These are phyloP conservation scores for Aspergillus neotritici DNA, from an alignment of 2,329 filamentous ascomycete genomes.

Conservation along the genomic window DNA sequence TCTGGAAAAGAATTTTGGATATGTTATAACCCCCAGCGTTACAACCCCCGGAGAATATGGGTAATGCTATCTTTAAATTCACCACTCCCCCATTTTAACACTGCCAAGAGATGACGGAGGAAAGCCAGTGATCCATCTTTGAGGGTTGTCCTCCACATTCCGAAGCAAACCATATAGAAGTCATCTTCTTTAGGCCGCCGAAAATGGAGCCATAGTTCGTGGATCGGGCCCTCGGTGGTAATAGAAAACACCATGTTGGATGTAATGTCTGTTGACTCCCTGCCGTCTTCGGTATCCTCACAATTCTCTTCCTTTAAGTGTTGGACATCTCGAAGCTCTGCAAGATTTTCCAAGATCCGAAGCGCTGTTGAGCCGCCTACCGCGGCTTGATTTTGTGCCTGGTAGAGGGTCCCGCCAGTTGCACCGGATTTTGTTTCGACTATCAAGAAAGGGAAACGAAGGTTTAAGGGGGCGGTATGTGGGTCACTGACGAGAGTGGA, in stretches of 20 bases:
- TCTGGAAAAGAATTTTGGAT: no score
- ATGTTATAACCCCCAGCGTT: no score
- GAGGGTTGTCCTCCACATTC: constrained; percentile 6
- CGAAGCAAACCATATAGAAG: constrained; percentile 7
- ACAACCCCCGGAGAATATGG: no score
- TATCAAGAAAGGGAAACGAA: constrained; percentile 8
- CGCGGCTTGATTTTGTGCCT: constrained; percentile 6
- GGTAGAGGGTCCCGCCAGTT: constrained; percentile 4
- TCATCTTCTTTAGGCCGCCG: background rate
- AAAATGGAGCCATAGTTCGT: constrained; percentile 4
- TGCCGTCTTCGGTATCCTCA: no score
- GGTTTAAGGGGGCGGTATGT: background rate
- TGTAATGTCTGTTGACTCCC: background rate
- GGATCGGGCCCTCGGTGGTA: constrained; percentile 1
- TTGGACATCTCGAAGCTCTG: background rate
- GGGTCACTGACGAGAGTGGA: constrained; percentile 5
- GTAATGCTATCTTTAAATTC: no score
- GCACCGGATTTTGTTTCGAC: constrained; percentile 5
- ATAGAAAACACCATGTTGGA: constrained; percentile 4
- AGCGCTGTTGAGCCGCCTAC: constrained; percentile 2
- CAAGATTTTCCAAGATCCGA: constrained; percentile 1
- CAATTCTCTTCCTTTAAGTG: no score
- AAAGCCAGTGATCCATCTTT: constrained; percentile 3
- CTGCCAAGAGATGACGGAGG: constrained; percentile 3
- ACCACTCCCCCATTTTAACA: constrained; percentile 2